phyloP scores from a whole-genome alignment of 305 asterid genomes.

The Ruellia speciosa region DNA sequence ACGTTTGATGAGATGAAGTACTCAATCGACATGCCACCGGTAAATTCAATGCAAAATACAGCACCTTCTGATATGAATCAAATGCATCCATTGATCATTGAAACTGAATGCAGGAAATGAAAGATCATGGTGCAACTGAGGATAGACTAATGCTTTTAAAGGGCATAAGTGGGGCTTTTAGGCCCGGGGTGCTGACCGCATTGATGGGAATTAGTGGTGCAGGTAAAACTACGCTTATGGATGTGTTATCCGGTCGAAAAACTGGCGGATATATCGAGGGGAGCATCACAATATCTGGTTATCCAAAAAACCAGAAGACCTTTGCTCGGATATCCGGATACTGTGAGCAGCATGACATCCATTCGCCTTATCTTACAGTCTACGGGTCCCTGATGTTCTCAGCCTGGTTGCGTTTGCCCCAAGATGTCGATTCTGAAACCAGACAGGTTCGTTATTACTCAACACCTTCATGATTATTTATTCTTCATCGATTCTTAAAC shows the following conservation, averaged over 20 bases:
- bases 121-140: slow-evolving; percentile 23
- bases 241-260: slow-evolving; percentile 25
- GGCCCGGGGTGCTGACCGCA: slow-evolving; percentile 32
- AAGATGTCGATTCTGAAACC: neutral
- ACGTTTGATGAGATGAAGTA: slow-evolving; percentile 37
- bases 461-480: neutral
- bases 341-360: slow-evolving; percentile 27
- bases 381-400: neutral
- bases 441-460: neutral
- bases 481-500: neutral
- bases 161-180: slow-evolving; percentile 28
- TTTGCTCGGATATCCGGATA: slow-evolving; percentile 31
- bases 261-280: slow-evolving; percentile 28
- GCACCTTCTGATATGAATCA: no score
- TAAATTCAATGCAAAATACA: neutral
- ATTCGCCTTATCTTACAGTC: neutral
- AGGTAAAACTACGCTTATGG: slow-evolving; percentile 33
- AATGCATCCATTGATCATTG: neutral
- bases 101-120: slow-evolving; percentile 22
- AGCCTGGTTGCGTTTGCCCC: neutral
- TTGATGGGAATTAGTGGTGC: slow-evolving; percentile 34
- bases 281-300: slow-evolving; percentile 25
- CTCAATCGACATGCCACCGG: slow-evolving; percentile 50
- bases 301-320: slow-evolving; percentile 29
- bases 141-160: slow-evolving; percentile 26